Evolutionary conservation across 768 basidiomycete species (phyloP).

Genomic region (Tricholoma bakamatsutake): DNA sequence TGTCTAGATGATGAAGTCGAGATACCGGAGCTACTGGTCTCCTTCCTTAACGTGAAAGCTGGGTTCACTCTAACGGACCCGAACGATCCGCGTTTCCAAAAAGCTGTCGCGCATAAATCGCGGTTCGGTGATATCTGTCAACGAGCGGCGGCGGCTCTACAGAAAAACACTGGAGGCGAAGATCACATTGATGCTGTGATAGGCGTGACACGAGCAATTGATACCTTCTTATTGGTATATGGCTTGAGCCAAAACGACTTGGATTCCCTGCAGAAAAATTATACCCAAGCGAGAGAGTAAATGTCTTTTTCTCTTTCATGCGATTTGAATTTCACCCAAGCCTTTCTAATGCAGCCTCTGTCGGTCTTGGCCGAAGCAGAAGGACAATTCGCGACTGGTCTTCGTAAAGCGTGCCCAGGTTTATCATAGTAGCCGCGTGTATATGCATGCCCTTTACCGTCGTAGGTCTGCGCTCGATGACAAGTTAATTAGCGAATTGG

Average conservation of each 20-base stretch:
- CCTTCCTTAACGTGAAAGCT: slow-evolving; percentile 60
- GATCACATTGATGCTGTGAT: slow-evolving; percentile 87
- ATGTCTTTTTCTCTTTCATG: slow-evolving; percentile 14
- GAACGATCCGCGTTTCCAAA: slow-evolving; percentile 68
- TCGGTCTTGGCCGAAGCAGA: slow-evolving; percentile 65
- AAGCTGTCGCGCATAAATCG: slow-evolving; percentile 46
- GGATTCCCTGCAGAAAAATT: slow-evolving; percentile 61
- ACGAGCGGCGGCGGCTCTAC: slow-evolving; percentile 58
- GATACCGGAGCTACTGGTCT: slow-evolving; percentile 62
- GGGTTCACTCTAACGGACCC: slow-evolving; percentile 73
- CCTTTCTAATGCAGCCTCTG: slow-evolving; percentile 39
- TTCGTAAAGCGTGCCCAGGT: slow-evolving; percentile 75
- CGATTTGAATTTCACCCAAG: background rate
- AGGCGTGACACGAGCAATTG: slow-evolving; percentile 64
- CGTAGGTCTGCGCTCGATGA: slow-evolving; percentile 73
- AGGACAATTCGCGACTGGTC: slow-evolving; percentile 67
- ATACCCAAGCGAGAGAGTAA: slow-evolving; percentile 56
- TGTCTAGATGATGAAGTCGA: slow-evolving; percentile 61
- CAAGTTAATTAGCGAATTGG: slow-evolving; percentile 55
- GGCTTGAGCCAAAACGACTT: slow-evolving; percentile 55
- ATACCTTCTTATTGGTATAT: slow-evolving; percentile 70
- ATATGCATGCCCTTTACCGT: slow-evolving; percentile 73
- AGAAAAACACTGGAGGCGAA: slow-evolving; percentile 58
- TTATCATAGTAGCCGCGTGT: slow-evolving; percentile 70
- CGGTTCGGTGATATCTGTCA: slow-evolving; percentile 68